A percentile compares a stretch with the other conserved stretches of the same genome.
Conservation (phyloP, 1,284 basidiomycete species). For the Cryptococcus amylolentus region DNA sequence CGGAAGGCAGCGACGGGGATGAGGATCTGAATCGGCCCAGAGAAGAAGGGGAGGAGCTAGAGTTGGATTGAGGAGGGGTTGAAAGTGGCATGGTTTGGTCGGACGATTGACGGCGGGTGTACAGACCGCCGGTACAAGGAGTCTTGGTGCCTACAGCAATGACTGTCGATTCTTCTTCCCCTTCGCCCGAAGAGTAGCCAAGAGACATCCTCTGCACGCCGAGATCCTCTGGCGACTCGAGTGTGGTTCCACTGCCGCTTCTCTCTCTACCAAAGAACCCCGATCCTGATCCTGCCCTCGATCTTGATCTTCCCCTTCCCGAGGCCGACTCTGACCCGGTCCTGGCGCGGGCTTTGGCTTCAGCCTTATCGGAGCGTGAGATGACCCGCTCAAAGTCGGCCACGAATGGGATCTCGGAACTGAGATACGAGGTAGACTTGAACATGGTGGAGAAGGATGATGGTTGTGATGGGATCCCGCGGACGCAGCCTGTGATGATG, state of each 20-base stretch:
- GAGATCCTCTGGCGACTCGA: not conserved
- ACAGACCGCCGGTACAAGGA: constrained; percentile 23
- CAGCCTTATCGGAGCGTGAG: not conserved
- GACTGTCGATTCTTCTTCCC: not conserved
- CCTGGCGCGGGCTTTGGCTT: not conserved
- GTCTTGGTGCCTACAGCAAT: constrained; percentile 20
- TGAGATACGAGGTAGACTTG: not conserved
- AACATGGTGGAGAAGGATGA: constrained; percentile 13
- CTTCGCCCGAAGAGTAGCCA: not conserved
- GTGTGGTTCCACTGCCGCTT: no score
- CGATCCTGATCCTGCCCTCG: no score
- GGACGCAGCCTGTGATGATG: constrained; percentile 32
- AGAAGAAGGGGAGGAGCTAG: not conserved
- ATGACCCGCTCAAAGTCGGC: not conserved
- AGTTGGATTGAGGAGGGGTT: not conserved
- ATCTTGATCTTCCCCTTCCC: no score
- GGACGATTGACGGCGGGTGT: constrained; percentile 20
- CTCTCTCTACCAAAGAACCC: no score
- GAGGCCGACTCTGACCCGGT: not conserved
- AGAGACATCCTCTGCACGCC: not conserved
- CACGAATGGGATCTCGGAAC: not conserved
- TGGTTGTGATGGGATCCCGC: constrained; percentile 8
- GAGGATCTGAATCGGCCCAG: not conserved
- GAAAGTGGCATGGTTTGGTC: not conserved
- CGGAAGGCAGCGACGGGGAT: constrained; percentile 5